Evolutionary conservation across 208 protist species (phyloP).

Genomic region (Trypanosomatidae sp.): DNA sequence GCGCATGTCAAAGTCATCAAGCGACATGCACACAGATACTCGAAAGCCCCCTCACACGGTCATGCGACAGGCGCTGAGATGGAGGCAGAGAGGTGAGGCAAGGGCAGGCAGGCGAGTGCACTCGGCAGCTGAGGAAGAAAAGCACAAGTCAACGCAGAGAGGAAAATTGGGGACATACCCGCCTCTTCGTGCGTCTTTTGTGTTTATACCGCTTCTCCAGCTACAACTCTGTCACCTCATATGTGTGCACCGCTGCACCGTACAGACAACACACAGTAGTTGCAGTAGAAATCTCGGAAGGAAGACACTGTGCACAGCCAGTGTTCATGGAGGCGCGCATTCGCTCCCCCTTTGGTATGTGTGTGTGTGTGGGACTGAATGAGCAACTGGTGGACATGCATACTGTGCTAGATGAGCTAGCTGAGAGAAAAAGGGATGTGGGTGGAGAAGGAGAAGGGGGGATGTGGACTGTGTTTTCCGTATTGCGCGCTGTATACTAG

Average conservation of each 20-base stretch:
- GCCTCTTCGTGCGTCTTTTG: slow-evolving; percentile 11
- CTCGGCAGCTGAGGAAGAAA: neutral
- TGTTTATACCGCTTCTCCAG: neutral
- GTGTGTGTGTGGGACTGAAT: neutral
- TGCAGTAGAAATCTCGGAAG: neutral
- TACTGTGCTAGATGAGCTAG: neutral
- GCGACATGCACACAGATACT: neutral
- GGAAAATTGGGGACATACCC: slow-evolving; percentile 66
- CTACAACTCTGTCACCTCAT: neutral
- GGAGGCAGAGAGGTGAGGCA: neutral
- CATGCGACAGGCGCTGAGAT: neutral
- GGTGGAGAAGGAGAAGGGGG: neutral
- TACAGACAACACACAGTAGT: neutral
- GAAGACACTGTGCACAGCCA: neutral
- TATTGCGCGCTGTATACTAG: neutral
- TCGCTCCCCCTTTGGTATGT: neutral
- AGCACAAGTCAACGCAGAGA: neutral
- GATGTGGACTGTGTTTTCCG: neutral
- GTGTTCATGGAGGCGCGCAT: neutral
- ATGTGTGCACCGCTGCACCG: neutral
- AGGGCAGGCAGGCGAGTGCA: neutral
- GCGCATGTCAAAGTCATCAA: neutral
- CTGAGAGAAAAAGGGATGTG: neutral
- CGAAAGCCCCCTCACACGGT: neutral
- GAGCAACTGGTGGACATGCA: neutral